These are phyloP conservation scores for Russula compacta DNA, from an alignment of 768 basidiomycete genomes.

Conservation along the genomic window DNA sequence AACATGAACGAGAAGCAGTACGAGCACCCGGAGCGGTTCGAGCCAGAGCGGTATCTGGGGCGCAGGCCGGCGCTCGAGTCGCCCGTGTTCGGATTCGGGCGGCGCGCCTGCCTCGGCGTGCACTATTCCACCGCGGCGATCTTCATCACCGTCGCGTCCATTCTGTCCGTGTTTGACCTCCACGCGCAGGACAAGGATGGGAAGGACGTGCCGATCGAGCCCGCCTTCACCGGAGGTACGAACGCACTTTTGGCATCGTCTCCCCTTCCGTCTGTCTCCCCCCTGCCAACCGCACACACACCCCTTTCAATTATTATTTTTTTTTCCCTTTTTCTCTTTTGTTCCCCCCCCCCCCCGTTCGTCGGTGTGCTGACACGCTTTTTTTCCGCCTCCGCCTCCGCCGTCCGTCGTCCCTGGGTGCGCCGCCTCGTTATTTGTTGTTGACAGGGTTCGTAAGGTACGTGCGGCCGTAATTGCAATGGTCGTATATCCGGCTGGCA, in stretches of 20 bases:
- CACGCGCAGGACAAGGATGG: slow-evolving; percentile 14
- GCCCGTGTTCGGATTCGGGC: slow-evolving; percentile 17
- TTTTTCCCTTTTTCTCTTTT: neutral
- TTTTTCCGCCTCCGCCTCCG: too few relatives aligned
- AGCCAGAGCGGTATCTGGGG: slow-evolving; percentile 13
- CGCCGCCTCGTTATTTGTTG: neutral
- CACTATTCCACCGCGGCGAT: slow-evolving; percentile 15
- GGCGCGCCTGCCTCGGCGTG: slow-evolving; percentile 16
- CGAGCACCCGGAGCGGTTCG: slow-evolving; percentile 11
- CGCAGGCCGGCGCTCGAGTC: slow-evolving; percentile 13
- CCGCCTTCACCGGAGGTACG: slow-evolving; percentile 18
- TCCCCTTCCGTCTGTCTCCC: too few relatives aligned
- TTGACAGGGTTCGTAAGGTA: slow-evolving; percentile 15
- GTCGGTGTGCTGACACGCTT: neutral
- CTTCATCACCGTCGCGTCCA: slow-evolving; percentile 15
- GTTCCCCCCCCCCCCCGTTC: too few relatives aligned
- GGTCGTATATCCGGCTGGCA: too few relatives aligned
- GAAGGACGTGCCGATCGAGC: slow-evolving; percentile 7
- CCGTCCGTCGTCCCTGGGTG: too few relatives aligned
- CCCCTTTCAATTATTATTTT: neutral
- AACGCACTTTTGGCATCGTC: too few relatives aligned
- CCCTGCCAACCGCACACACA: too few relatives aligned
- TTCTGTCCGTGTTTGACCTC: slow-evolving; percentile 16
- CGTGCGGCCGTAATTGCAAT: too few relatives aligned
- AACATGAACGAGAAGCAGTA: slow-evolving; percentile 17